These are phyloP conservation scores for Laburnicola sp. DNA, from an alignment of 2,329 filamentous ascomycete species.

Conservation along the genomic window DNA sequence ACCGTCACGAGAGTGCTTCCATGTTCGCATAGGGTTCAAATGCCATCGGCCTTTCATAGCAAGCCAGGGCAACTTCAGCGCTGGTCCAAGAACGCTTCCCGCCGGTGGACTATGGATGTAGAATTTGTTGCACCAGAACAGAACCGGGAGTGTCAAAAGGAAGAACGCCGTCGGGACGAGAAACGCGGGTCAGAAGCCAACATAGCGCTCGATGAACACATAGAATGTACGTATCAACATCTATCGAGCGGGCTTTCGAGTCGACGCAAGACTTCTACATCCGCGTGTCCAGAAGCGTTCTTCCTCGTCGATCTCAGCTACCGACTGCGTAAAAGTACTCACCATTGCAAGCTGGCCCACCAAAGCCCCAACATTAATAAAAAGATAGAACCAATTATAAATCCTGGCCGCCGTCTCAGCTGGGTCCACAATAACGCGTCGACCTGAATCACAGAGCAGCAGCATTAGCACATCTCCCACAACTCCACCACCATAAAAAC, in stretches of 20 bases:
- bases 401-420: slow-evolving; percentile 68
- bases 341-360: slow-evolving; percentile 44
- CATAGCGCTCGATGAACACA: slow-evolving; percentile 47
- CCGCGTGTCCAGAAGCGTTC: too few species aligned
- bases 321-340: not conserved
- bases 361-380: slow-evolving; percentile 45
- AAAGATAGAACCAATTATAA: slow-evolving; percentile 59
- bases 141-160: slow-evolving; percentile 60
- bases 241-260: too few species aligned
- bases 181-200: slow-evolving; percentile 75
- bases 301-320: not conserved
- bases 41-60: slow-evolving; percentile 61
- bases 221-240: not conserved
- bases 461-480: too few species aligned
- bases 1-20: slow-evolving; percentile 57
- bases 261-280: too few species aligned
- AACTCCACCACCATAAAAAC: too few species aligned
- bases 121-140: slow-evolving; percentile 61
- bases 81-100: slow-evolving; percentile 69
- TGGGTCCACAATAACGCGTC: slow-evolving; percentile 66
- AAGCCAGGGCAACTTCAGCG: slow-evolving; percentile 59
- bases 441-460: not conserved
- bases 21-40: slow-evolving; percentile 60
- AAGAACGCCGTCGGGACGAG: slow-evolving; percentile 69
- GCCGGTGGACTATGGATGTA: slow-evolving; percentile 66